Percentiles rank a stretch among this genome's conserved stretches.
Evolutionary conservation across 1,139 yeast species (phyloP).

Genomic region (Suzukiozyma palmioleophila): DNA sequence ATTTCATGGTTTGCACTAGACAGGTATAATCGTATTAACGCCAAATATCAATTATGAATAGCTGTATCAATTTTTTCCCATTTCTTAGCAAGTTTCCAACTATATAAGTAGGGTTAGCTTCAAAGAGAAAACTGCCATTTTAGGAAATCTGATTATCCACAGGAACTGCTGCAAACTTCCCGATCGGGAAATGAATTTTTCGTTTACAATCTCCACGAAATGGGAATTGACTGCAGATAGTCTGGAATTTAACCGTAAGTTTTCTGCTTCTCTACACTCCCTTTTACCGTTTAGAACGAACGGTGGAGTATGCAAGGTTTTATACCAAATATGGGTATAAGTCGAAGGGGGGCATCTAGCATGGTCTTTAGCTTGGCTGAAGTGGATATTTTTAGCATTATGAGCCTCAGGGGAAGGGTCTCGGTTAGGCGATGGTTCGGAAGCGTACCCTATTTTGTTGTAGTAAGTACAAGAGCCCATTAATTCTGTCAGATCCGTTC

Average conservation of each 20-base stretch:
- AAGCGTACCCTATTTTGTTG: too few relatives aligned
- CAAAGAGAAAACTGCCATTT: not conserved
- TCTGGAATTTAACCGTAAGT: too few relatives aligned
- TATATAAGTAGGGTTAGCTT: not conserved
- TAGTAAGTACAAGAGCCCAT: too few relatives aligned
- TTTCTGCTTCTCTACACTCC: too few relatives aligned
- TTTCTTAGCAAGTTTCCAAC: not conserved
- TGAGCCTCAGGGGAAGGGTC: too few relatives aligned
- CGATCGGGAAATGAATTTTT: not conserved
- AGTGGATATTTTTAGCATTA: not conserved
- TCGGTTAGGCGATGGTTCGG: too few relatives aligned
- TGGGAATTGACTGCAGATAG: not conserved
- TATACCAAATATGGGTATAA: too few relatives aligned
- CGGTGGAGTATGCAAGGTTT: too few relatives aligned
- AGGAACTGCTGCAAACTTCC: not conserved
- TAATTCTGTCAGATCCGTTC: not conserved
- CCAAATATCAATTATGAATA: not conserved
- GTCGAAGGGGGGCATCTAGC: too few relatives aligned
- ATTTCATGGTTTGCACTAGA: slow-evolving; percentile 1
- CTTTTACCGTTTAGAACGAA: too few relatives aligned
- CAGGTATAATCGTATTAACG: not conserved
- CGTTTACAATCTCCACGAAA: not conserved
- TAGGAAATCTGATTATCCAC: not conserved
- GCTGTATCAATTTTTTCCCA: not conserved
- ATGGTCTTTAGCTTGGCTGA: not conserved